Evolutionary conservation across 1,139 yeast species (phyloP).

Genomic region (Yamadazyma blattariae): DNA sequence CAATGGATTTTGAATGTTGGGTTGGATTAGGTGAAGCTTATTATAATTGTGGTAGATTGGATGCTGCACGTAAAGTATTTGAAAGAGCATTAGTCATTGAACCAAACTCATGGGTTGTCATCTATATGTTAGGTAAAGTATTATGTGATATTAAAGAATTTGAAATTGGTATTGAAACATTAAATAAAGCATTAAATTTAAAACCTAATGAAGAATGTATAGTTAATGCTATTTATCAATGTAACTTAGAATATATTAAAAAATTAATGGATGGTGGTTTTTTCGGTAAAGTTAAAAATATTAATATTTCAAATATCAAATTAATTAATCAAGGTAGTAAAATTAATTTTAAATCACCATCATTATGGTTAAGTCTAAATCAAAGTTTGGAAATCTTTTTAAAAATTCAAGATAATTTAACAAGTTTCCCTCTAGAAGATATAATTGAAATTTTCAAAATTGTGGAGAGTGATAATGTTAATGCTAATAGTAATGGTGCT

Average conservation of each 20-base stretch:
- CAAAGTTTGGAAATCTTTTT: conserved; percentile 48
- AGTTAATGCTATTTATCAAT: conserved; percentile 55
- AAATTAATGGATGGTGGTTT: conserved; percentile 59
- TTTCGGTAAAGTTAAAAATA: conserved; percentile 52
- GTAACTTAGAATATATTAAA: conserved; percentile 53
- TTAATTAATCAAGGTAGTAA: conserved; percentile 42
- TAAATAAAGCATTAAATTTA: conserved; percentile 36
- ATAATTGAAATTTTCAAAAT: conserved; percentile 29
- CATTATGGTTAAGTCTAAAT: conserved; percentile 54
- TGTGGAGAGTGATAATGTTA: conserved; percentile 21
- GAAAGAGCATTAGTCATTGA: conserved; percentile 53
- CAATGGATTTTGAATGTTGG: conserved; percentile 79
- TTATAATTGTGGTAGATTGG: conserved; percentile 75
- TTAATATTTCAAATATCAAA: conserved; percentile 45
- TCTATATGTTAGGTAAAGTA: conserved; percentile 66
- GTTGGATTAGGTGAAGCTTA: conserved; percentile 94
- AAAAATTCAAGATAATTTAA: conserved; percentile 40
- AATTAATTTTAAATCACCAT: conserved; percentile 37
- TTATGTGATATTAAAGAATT: conserved; percentile 43
- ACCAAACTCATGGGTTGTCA: conserved; percentile 49
- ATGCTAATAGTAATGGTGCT: conserved; percentile 43
- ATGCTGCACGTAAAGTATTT: conserved; percentile 85
- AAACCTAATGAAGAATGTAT: conserved; percentile 57
- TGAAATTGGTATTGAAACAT: conserved; percentile 29
- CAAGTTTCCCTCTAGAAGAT: conserved; percentile 41